Evolutionary conservation across 1,139 yeast species (phyloP), one percentile per base, ranked within the genome.

Genomic region (Candida tropicalis): DNA sequence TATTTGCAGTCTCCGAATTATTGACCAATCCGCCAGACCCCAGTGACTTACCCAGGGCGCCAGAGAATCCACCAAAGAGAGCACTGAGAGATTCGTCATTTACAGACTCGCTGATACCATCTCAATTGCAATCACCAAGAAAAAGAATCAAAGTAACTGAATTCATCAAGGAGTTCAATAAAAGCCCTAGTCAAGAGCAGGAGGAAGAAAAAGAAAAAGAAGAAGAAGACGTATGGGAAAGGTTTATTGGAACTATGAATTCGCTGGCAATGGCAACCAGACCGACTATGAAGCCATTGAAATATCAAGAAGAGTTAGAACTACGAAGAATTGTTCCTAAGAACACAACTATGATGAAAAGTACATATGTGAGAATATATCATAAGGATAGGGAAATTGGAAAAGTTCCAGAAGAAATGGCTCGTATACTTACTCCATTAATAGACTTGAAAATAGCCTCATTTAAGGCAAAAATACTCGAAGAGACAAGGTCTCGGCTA

Each of bases 251-350:
- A 0, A 74, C 89, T 1, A 55, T 88, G 22, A 84, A 82, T 48
- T 80, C 86, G 0, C 83, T 81, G 42, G 91, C 89, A 2, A 85
- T 91, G 87, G 90, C 95, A 8, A 88, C 96, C 0, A 67, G 96
- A 39, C 88, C 95, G 0, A 84, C 87, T 0, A 54, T 73, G 33
- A 68, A 67, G 36, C 75, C 83, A 0, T 63, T 84, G 5, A 58
- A 70, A 41, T 79, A 76, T 57, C 77, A 79, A 13, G 79, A 85
- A 29, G 61, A 56, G 20, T 58, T 84, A 36, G 59, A 65, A 5
- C 57, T 85, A 10, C 66, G 52, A 41, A 56, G 66, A 38, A 53
- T 59, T 33, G 62, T 49, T 16, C 71, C 78, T 0, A 67, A 63
- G 46, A 59, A 58, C 24, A 44, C 59, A 16, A 48, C 56, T 5